Evolutionary conservation across 1,284 basidiomycete species (phyloP).

Genomic region (Veloboletus limbatus): DNA sequence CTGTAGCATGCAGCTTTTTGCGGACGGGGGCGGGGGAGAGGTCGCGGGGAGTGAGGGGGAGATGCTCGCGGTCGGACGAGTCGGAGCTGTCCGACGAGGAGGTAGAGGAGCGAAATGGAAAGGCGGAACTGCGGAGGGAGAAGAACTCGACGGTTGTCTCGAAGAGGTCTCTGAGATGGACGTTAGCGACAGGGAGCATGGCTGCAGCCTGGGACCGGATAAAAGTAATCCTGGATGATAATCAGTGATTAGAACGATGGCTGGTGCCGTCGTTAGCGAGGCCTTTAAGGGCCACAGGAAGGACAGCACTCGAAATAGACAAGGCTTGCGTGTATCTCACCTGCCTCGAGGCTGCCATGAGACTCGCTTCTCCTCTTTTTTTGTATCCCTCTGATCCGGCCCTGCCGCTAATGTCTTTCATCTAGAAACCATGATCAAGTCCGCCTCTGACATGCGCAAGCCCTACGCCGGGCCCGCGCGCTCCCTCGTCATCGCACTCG

Average conservation of each 20-base stretch:
- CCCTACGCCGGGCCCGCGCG: constrained; percentile 62
- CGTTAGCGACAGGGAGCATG: constrained; percentile 49
- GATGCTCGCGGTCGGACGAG: constrained; percentile 21
- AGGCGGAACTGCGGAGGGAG: constrained; percentile 41
- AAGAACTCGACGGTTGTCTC: constrained; percentile 61
- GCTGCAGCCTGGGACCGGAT: constrained; percentile 35
- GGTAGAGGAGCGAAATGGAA: constrained; percentile 24
- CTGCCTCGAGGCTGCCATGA: constrained; percentile 22
- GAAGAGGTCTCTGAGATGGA: constrained; percentile 57
- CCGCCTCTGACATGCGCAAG: constrained; percentile 56
- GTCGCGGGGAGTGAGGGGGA: constrained; percentile 29
- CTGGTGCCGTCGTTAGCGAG: constrained; percentile 15
- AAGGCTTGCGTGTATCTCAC: constrained; percentile 27
- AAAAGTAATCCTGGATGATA: constrained; percentile 39
- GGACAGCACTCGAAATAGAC: neutral
- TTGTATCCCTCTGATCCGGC: constrained; percentile 9
- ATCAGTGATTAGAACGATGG: constrained; percentile 31
- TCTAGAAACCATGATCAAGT: constrained; percentile 19
- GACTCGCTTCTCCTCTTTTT: neutral
- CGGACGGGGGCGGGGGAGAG: constrained; percentile 35
- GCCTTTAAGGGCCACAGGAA: constrained; percentile 16
- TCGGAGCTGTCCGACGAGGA: constrained; percentile 22
- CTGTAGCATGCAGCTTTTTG: constrained; percentile 48
- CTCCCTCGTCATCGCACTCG: constrained; percentile 69
- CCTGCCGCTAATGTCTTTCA: neutral